Conservation (phyloP, 345 rosid species). For the Populus deltoides region DNA sequence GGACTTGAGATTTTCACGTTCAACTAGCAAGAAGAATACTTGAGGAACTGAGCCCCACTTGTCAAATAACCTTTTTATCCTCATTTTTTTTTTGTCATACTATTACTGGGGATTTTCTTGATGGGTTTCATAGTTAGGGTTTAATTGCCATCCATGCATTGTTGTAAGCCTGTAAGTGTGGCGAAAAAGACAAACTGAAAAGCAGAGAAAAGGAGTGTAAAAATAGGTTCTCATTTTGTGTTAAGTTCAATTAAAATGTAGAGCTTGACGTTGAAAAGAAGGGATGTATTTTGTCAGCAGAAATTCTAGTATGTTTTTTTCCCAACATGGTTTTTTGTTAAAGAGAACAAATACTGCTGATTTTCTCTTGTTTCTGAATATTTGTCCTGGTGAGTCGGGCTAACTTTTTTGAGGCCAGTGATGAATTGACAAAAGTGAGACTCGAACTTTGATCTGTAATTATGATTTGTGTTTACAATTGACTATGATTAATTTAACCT, state of each 20-base stretch:
- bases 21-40: constrained; percentile 70
- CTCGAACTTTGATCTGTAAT: not conserved
- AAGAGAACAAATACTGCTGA: not conserved
- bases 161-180: constrained; percentile 17
- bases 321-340: not conserved
- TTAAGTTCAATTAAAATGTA: constrained; percentile 3
- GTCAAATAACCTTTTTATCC: not conserved
- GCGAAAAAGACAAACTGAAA: not conserved
- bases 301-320: constrained; percentile 2
- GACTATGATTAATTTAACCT: not conserved
- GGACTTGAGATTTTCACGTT: constrained; percentile 54
- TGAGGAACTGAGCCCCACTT: constrained; percentile 26
- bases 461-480: not conserved
- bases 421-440: not conserved
- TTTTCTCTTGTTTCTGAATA: not conserved
- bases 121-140: constrained; percentile 9
- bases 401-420: not conserved
- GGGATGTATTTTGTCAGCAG: constrained; percentile 15
- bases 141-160: constrained; percentile 6
- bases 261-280: constrained; percentile 14
- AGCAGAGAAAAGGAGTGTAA: not conserved
- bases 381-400: not conserved
- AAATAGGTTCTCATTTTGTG: constrained; percentile 7
- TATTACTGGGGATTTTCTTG: constrained; percentile 11
- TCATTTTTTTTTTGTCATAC: not conserved